Percentiles rank a stretch among this genome's conserved stretches.
Evolutionary conservation across 1,284 basidiomycete genomes (phyloP).

Genomic region (Ganoderma sp.): DNA sequence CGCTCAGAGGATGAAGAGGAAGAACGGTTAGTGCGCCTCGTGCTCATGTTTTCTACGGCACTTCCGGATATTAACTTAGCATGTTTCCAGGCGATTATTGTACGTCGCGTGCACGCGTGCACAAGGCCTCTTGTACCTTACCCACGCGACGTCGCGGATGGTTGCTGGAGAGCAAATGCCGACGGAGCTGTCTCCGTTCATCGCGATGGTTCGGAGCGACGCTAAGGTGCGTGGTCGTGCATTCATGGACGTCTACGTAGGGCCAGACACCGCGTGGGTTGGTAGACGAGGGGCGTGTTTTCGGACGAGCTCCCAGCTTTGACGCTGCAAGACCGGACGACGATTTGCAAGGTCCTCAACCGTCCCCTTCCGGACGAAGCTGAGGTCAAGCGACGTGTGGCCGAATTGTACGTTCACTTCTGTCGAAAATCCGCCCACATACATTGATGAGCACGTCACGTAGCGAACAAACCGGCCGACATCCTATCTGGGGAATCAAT

Average conservation of each 20-base stretch:
- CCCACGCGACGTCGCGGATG: constrained; percentile 55
- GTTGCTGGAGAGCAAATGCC: constrained; percentile 55
- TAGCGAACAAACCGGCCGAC: constrained; percentile 21
- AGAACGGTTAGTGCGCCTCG: constrained; percentile 65
- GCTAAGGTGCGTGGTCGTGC: constrained; percentile 43
- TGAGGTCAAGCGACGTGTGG: constrained; percentile 49
- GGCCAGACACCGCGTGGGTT: not conserved
- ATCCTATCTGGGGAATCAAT: constrained; percentile 27
- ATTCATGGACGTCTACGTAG: not conserved
- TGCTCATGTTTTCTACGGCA: not conserved
- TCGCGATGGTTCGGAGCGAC: constrained; percentile 46
- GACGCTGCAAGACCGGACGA: constrained; percentile 21
- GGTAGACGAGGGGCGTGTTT: constrained; percentile 26
- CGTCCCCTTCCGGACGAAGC: constrained; percentile 47
- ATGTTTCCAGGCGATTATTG: constrained; percentile 67
- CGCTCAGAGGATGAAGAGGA: constrained; percentile 81
- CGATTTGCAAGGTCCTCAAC: constrained; percentile 43
- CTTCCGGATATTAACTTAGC: not conserved
- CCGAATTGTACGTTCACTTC: constrained; percentile 50
- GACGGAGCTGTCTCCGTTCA: constrained; percentile 54
- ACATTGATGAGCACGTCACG: not conserved
- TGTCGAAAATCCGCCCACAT: not conserved
- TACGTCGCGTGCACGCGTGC: constrained; percentile 94
- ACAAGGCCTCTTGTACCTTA: constrained; percentile 75
- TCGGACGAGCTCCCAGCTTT: constrained; percentile 26